Base-by-base conservation (phyloP, 208 protist species). In the Wallacemonas rigidus region DNA sequence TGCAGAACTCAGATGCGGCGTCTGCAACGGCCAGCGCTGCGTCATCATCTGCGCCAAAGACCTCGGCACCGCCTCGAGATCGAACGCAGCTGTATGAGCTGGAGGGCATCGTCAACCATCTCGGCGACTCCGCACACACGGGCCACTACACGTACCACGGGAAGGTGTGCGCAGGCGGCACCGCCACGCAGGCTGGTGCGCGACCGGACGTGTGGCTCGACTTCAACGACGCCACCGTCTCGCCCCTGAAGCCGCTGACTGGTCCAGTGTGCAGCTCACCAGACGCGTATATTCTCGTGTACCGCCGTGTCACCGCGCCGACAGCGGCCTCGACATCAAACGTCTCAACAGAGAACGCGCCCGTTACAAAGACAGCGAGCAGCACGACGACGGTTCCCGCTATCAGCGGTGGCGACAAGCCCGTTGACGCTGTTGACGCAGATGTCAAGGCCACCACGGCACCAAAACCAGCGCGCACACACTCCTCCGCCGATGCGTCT, bases 91-190 rank as follows among this genome's bases (percentile, higher is more conserved):
- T 64, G 45, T 95, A 93, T 69, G 79, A 82, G 72, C 81, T 95
- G 43, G 71, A 81, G 26, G 91, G 91, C 38, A 76, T 95, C 5
- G 68, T 95, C 12, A 89, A 93, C 70, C 91, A 95, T 69, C 63
- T 86, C 15, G 88, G 91, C 39, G 78, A 86, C 17, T 82, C 72
- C 2, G 91, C 91, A 3, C 53, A 82, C 2, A 89, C 77, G 26
- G 91, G 91, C 17, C 91, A 95, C 77, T 95, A 95, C 80, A 93
- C 88, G 8, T 95, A 88, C 78, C 72, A 89, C 57, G 84, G 82
- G 3, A 90, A 87, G 70, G 78, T 92, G 5, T 71, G 60, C 36
- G 69, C n/a, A 17, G 51, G 8, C 45, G 45, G 11, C 26, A 58
- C 40, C 58, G 41, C 17, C 15, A 26, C 26, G 26, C 26, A 26